Conservation (phyloP, 352 stramenopile species). For the Globisporangium rhizosaccharum region DNA sequence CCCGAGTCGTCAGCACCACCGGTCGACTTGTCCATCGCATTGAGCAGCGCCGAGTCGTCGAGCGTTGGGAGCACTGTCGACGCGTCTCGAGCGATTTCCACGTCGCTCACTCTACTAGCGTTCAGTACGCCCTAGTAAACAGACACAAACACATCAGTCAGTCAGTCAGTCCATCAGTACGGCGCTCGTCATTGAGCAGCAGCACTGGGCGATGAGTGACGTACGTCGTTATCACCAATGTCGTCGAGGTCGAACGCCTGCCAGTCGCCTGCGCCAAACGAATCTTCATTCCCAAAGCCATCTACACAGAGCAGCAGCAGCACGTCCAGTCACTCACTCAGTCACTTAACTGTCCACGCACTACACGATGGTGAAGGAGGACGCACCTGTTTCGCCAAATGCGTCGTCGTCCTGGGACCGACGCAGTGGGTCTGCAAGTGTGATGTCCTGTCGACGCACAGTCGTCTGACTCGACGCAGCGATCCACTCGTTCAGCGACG, state of each 20-base stretch:
- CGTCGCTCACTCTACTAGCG: constrained; percentile 66
- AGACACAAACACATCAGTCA: not conserved
- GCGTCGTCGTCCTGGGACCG: constrained; percentile 42
- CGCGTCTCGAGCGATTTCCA: constrained; percentile 77
- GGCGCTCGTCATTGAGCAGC: too few species aligned
- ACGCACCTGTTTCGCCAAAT: constrained; percentile 43
- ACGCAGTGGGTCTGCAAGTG: constrained; percentile 63
- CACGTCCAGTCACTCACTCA: not conserved
- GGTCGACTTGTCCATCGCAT: constrained; percentile 41
- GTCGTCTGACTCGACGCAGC: constrained; percentile 67
- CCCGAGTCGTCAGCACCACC: constrained; percentile 22
- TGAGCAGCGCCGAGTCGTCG: constrained; percentile 54
- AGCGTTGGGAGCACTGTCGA: constrained; percentile 39
- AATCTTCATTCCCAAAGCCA: constrained; percentile 65
- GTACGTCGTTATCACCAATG: constrained; percentile 40
- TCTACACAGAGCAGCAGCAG: constrained; percentile 26
- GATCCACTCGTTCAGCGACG: constrained; percentile 81
- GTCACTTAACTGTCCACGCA: not conserved
- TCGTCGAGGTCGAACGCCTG: constrained; percentile 82
- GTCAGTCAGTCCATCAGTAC: not conserved
- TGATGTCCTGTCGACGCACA: constrained; percentile 81
- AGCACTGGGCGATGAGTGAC: not conserved
- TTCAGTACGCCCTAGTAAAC: constrained; percentile 33
- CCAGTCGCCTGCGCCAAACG: constrained; percentile 73
- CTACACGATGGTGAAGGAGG: not conserved